Evolutionary conservation across 1,284 basidiomycete genomes (phyloP).

Genomic region (Heterobasidion parviporum): DNA sequence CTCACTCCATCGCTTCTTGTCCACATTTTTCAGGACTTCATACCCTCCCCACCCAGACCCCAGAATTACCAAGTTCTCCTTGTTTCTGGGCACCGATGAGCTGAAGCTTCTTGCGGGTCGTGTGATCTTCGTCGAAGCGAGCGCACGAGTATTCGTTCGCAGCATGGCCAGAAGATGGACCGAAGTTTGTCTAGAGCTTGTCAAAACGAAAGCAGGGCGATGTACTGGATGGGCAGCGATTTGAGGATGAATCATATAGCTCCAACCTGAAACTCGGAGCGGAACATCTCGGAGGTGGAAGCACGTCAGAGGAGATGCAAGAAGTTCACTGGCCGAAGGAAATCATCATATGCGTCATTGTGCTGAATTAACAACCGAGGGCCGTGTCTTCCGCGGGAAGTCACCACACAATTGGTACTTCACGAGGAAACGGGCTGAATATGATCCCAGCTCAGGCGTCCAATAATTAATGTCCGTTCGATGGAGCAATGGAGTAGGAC

Average conservation of each 20-base stretch:
- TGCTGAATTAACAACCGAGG: conserved; percentile 8
- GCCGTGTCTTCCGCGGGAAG: too few relatives aligned
- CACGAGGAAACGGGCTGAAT: too few relatives aligned
- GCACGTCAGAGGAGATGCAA: neutral
- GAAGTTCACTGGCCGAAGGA: neutral
- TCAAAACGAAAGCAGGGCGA: neutral
- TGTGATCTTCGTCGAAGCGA: neutral
- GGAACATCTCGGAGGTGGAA: neutral
- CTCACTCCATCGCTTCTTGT: conserved; percentile 63
- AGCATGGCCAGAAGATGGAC: neutral
- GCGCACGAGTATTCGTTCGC: neutral
- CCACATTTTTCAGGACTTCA: conserved; percentile 54
- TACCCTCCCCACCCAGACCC: conserved; percentile 86
- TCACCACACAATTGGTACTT: too few relatives aligned
- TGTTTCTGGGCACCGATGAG: conserved; percentile 21
- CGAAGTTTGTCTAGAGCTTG: too few relatives aligned
- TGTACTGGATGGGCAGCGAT: too few relatives aligned
- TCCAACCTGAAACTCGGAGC: neutral
- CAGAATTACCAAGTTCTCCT: conserved; percentile 69
- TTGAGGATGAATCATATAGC: too few relatives aligned
- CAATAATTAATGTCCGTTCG: too few relatives aligned
- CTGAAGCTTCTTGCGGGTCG: conserved; percentile 14
- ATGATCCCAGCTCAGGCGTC: too few relatives aligned
- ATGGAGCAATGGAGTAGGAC: too few relatives aligned
- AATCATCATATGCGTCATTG: neutral